Conservation (phyloP, 176 grass and related monocot genomes). For the barley (Hordeum vulgare) region MorexV3_pseudomolecules_assembly NC_058523.1:329813007-329813506, state of each 20-base stretch:
- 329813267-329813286: slow-evolving; percentile 74
- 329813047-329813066: slow-evolving; percentile 71
- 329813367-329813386: slow-evolving; percentile 54
- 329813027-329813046: slow-evolving; percentile 75
- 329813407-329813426: slow-evolving; percentile 73
- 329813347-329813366: slow-evolving; percentile 77
- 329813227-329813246: slow-evolving; percentile 81
- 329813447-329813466: slow-evolving; percentile 77
- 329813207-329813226: slow-evolving; percentile 94
- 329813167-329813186: slow-evolving; percentile 82
- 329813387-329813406: slow-evolving; percentile 63
- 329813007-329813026: slow-evolving; percentile 75
- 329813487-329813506: slow-evolving; percentile 86
- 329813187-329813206: slow-evolving; percentile 83
- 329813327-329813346: slow-evolving; percentile 66
- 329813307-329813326: slow-evolving; percentile 92
- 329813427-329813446: slow-evolving; percentile 86
- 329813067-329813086: slow-evolving; percentile 75
- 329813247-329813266: slow-evolving; percentile 68
- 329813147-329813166: slow-evolving; percentile 58
- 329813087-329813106: slow-evolving; percentile 81
- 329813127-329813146: slow-evolving; percentile 85
- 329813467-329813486: slow-evolving; percentile 79
- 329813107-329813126: slow-evolving; percentile 77
- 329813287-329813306: slow-evolving; percentile 85